These are phyloP conservation scores for Cardamine chenopodiifolia DNA, from an alignment of 345 rosid genomes.

Conservation along the genomic window DNA sequence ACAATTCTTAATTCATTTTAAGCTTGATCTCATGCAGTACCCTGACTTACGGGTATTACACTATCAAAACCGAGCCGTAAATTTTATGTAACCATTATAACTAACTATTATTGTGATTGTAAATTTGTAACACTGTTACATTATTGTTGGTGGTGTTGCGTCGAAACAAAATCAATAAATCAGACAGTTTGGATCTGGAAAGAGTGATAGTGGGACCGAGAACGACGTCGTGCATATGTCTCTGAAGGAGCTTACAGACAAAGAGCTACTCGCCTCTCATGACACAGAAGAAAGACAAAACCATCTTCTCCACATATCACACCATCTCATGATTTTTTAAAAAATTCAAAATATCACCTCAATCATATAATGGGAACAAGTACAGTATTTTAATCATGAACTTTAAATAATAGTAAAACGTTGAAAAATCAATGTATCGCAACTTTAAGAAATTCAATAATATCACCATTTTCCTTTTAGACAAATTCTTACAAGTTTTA, in stretches of 20 bases:
- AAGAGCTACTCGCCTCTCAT: conserved; percentile 39
- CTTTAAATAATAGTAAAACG: background rate
- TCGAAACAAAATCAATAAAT: background rate
- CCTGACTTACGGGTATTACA: too few species aligned
- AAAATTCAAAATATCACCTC: conserved; percentile 36
- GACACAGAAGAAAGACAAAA: conserved; percentile 36
- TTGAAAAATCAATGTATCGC: background rate
- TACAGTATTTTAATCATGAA: background rate
- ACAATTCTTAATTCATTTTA: too few species aligned
- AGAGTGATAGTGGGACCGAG: conserved; percentile 24
- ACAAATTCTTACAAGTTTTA: background rate
- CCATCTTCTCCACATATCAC: conserved; percentile 40
- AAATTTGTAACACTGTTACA: background rate
- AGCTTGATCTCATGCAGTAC: too few species aligned
- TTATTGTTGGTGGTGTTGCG: conserved; percentile 14
- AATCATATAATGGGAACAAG: conserved; percentile 21
- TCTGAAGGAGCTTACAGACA: conserved; percentile 30
- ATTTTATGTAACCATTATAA: too few species aligned
- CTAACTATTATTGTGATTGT: background rate
- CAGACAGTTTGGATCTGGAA: conserved; percentile 20
- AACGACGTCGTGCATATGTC: conserved; percentile 38
- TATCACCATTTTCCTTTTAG: background rate
- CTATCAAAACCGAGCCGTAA: too few species aligned
- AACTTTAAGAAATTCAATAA: background rate
- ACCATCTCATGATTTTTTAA: conserved; percentile 27